A percentile compares a stretch with the other conserved stretches of the same genome.
Evolutionary conservation across 805 yeast genomes (phyloP).

Genomic region (Cyberlindnera bimundalis): DNA sequence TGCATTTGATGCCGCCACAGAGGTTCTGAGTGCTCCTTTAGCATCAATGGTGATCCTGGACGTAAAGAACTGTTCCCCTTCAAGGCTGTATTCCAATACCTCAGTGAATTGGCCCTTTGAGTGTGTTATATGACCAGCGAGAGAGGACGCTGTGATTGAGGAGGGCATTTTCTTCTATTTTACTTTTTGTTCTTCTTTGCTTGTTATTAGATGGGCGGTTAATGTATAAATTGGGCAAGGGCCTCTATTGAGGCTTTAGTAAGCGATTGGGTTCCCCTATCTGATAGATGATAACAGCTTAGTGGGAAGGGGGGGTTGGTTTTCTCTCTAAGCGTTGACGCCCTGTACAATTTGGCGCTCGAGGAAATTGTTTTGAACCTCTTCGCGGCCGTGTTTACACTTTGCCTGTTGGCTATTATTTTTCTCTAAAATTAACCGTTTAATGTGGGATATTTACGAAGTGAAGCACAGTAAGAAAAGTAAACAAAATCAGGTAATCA

Average conservation of each 20-base stretch:
- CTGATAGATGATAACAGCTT: too few relatives aligned
- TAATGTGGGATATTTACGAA: too few relatives aligned
- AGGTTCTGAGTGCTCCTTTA: slow-evolving; percentile 3
- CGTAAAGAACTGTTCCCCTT: slow-evolving; percentile 11
- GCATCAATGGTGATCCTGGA: slow-evolving; percentile 4
- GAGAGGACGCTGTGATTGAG: slow-evolving; percentile 6
- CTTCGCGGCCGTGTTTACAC: too few relatives aligned
- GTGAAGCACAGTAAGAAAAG: neutral
- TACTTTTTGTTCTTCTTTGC: too few relatives aligned
- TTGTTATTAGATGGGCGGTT: neutral
- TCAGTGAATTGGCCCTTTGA: slow-evolving; percentile 8
- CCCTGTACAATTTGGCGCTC: too few relatives aligned
- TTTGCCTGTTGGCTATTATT: too few relatives aligned
- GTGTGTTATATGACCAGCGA: slow-evolving; percentile 7
- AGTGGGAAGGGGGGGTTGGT: too few relatives aligned
- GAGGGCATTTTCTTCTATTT: slow-evolving; percentile 3
- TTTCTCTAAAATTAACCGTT: neutral
- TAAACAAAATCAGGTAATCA: slow-evolving; percentile 3
- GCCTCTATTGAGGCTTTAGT: too few relatives aligned
- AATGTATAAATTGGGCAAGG: neutral
- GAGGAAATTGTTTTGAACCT: too few relatives aligned
- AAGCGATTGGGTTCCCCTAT: too few relatives aligned
- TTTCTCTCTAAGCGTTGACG: too few relatives aligned
- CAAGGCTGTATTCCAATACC: slow-evolving; percentile 12
- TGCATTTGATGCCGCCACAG: too few relatives aligned